Base-by-base conservation (phyloP, 2,329 filamentous ascomycete species). In the Aphanoascus verrucosus region DNA sequence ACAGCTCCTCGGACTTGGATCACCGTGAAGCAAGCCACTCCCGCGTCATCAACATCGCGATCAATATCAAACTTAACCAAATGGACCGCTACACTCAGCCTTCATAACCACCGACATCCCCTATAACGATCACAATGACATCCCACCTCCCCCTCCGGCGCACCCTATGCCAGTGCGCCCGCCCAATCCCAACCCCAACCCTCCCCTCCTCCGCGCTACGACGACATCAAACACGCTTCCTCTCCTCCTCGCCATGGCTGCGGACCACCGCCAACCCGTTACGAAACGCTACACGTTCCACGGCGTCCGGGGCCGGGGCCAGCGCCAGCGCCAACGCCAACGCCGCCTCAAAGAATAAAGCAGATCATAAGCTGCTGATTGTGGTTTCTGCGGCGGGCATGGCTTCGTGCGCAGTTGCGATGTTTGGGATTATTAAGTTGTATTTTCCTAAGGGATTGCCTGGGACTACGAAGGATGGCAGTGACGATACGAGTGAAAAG, bases 401-500 rank as follows among this genome's bases (percentile, higher is more conserved):
- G 5, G 64, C 64, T 0, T 60, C 62, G 4, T 71, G 68, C 52
- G 69, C 66, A 7, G 60, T 65, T 2, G 68, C 67, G 19, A 71
- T 73, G 63, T 72, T 71, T 46, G 69, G 65, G 7, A 63, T 68
- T 7, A 68, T 74, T 54, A 65, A 66, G 52, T 69, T 69, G 49
- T 68, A 65, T 5, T 56, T 68, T 28, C 55, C 63, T 11, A 55
- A 59, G 38, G 48, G 20, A 32, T 32, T 57, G 19, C 42, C 58
- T 40, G n/a, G n/a, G n/a, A n/a, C n/a, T n/a, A n/a, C n/a, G n/a
- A 41, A 56, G 43, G 34, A 52, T 52, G 11, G 5, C 20, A 15
- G 19, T 41, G 47, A 49, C 31, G 49, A 45, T 14, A 50, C 31
- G 41, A 46, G 23, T 11, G 12, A 6, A 28, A 7, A 19, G 23